Evolutionary conservation across 441 rosid genomes (phyloP), one percentile per base, ranked within the genome.

Genomic region (Eruca vesicaria): DNA sequence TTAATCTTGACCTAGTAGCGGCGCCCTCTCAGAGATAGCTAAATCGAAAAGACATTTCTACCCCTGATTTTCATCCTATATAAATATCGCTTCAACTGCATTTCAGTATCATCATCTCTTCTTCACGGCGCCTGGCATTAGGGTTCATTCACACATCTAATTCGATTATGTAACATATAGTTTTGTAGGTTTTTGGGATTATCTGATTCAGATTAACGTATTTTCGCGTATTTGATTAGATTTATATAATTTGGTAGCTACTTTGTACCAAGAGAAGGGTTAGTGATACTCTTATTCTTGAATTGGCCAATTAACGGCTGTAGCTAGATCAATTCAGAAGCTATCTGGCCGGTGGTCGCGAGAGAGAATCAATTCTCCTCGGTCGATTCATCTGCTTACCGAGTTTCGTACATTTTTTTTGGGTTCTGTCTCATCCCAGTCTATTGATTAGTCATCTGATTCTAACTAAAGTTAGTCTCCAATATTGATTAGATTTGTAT

Each of bases 371-470:
- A 16, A 2, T 56, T 77, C 72, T 77, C 73, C 73, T 75, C 78
- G 59, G 68, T 90, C 81, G 88, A 80, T 85, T 59, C 65, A 78
- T 86, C 88, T 90, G 95, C 95, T 90, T 88, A 90, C 95, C 90
- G 91, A 90, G 75, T 85, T 86, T 88, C 89, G 81, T 26, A 90
- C 87, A 88, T 2, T 18, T 0, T 23, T 23, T 23, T 23, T 23
- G n/a, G n/a, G 26, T 23, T 23, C 26, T 1, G 26, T 23, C 26
- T 23, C 26, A 23, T n/a, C n/a, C n/a, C n/a, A n/a, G n/a, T n/a
- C n/a, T 58, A 12, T 7, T 12, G 4, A 0, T 60, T 9, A 45
- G 35, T n/a, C 26, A n/a, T n/a, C n/a, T n/a, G n/a, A n/a, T 23
- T 23, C 26, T 23, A 1, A 23, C 3, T 23, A 23, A 23, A 23